phyloP scores from a whole-genome alignment of 2,329 filamentous ascomycete species.

The Talaromyces verruculosus region DNA sequence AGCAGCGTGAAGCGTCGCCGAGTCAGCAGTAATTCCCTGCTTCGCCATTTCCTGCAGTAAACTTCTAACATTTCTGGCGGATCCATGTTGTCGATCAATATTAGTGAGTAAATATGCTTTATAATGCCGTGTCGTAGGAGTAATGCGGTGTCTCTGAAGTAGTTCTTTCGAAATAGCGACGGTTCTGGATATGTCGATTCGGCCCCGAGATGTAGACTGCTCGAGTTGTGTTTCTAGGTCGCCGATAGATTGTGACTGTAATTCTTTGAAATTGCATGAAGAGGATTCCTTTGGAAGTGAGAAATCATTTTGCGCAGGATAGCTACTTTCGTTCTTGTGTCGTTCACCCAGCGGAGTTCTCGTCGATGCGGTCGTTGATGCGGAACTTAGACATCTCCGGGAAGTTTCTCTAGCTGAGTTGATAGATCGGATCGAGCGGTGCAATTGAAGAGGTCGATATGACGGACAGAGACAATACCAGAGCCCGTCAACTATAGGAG shows the following conservation, averaged over 20 bases:
- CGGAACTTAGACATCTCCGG: conserved; percentile 18
- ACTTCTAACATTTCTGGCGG: conserved; percentile 60
- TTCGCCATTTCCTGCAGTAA: conserved; percentile 73
- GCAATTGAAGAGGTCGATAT: conserved; percentile 29
- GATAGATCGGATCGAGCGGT: conserved; percentile 22
- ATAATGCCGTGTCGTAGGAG: conserved; percentile 54
- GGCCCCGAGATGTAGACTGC: conserved; percentile 27
- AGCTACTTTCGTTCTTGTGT: not conserved
- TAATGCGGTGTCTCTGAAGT: conserved; percentile 38
- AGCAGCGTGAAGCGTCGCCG: conserved; percentile 67
- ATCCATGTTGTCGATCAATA: conserved; percentile 62
- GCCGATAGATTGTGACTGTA: conserved; percentile 21
- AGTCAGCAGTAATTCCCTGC: conserved; percentile 62
- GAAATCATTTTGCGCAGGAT: not conserved
- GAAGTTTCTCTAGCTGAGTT: conserved; percentile 21
- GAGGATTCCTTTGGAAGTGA: not conserved
- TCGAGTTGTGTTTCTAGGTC: conserved; percentile 35
- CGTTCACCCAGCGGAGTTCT: not conserved
- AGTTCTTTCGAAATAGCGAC: conserved; percentile 40
- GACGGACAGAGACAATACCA: conserved; percentile 46
- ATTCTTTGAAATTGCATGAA: not conserved
- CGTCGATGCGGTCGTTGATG: not conserved
- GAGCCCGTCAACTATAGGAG: conserved; percentile 39
- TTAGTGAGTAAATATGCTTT: conserved; percentile 74
- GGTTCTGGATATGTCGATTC: conserved; percentile 31